Conservation (phyloP, 176 grass and related monocot genomes). For the Miscanthus lutarioriparius region DNA sequence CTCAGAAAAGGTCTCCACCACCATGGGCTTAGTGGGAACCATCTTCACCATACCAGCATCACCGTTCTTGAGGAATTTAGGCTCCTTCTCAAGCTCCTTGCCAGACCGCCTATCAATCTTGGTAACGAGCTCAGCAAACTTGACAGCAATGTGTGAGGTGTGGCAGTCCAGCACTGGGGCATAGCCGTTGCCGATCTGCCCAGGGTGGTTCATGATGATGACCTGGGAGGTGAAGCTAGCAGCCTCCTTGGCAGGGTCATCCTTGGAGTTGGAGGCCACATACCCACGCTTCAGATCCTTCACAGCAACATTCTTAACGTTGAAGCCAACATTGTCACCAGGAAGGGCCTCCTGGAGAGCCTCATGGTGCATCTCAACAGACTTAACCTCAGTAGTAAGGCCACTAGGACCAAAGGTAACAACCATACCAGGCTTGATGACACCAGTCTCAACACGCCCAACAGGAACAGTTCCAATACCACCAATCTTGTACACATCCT, state of each 20-base stretch:
- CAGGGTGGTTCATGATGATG: constrained; percentile 97
- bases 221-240: constrained; percentile 86
- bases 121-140: constrained; percentile 76
- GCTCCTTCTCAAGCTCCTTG: constrained; percentile 88
- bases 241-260: constrained; percentile 90
- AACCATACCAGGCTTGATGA: constrained; percentile 79
- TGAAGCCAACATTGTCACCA: constrained; percentile 82
- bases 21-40: constrained; percentile 96
- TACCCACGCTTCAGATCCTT: constrained; percentile 90
- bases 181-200: constrained; percentile 83
- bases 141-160: constrained; percentile 91
- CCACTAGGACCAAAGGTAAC: constrained; percentile 77
- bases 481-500: neutral
- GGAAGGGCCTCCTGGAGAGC: constrained; percentile 71
- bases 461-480: constrained; percentile 21
- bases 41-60: constrained; percentile 92
- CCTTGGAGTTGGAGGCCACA: constrained; percentile 88
- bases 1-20: constrained; percentile 69
- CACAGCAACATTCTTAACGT: constrained; percentile 84
- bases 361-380: constrained; percentile 95
- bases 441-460: constrained; percentile 77
- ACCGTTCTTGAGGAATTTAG: constrained; percentile 91
- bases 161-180: constrained; percentile 87
- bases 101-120: constrained; percentile 88
- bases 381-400: constrained; percentile 86